Conservation (phyloP, 805 yeast species). For the Saccharomycopsis synnaedendra region DNA sequence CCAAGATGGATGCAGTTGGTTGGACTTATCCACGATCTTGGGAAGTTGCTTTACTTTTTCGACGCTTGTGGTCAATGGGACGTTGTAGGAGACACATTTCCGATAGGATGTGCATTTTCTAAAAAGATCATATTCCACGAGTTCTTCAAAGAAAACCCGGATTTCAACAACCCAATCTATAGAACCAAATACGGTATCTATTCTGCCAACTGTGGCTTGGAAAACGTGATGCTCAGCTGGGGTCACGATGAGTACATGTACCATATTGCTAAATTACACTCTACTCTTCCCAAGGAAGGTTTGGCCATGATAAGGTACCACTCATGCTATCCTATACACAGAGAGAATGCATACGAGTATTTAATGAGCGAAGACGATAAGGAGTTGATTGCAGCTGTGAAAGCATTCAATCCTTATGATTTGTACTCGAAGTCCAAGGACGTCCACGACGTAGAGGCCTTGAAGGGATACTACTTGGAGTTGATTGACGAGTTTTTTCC, state of each 20-base stretch:
- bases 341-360: constrained; percentile 53
- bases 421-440: constrained; percentile 50
- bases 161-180: constrained; percentile 49
- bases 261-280: constrained; percentile 54
- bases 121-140: constrained; percentile 50
- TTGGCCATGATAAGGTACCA: constrained; percentile 68
- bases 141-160: constrained; percentile 50
- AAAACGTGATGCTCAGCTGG: constrained; percentile 64
- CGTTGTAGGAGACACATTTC: constrained; percentile 71
- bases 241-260: constrained; percentile 77
- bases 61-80: constrained; percentile 74
- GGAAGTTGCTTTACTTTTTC: constrained; percentile 55
- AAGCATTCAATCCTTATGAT: constrained; percentile 59
- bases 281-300: constrained; percentile 52
- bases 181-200: constrained; percentile 58
- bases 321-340: constrained; percentile 70
- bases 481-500: constrained; percentile 63
- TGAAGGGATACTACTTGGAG: constrained; percentile 48
- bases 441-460: constrained; percentile 35
- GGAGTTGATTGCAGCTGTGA: constrained; percentile 50
- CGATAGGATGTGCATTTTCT: constrained; percentile 60
- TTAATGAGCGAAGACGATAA: constrained; percentile 54
- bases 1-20: constrained; percentile 73
- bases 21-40: constrained; percentile 62
- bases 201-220: constrained; percentile 52